These are phyloP conservation scores for Seiridium unicorne DNA, from an alignment of 2,329 filamentous ascomycete genomes.

Conservation along the genomic window DNA sequence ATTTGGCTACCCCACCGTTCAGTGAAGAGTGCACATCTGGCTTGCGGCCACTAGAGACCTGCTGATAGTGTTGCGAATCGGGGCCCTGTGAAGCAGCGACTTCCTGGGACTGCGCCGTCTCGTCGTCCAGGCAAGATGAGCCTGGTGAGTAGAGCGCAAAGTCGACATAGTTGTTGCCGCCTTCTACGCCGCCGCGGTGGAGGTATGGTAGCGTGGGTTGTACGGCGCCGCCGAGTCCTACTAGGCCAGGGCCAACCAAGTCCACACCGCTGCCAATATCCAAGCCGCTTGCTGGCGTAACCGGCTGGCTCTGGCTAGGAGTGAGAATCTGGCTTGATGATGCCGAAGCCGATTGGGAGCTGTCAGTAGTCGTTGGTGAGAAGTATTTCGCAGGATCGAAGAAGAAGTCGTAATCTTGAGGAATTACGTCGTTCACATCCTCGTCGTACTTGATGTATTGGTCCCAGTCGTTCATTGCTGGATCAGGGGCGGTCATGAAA, in stretches of 20 bases:
- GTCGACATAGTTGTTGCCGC: conserved; percentile 48
- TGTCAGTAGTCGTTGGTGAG: conserved; percentile 30
- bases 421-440: conserved; percentile 25
- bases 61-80: not conserved
- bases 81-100: conserved; percentile 14
- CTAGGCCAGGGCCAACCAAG: not conserved
- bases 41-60: not conserved
- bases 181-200: conserved; percentile 29
- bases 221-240: not conserved
- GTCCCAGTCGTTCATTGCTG: conserved; percentile 37
- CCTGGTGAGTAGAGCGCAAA: conserved; percentile 55
- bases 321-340: conserved; percentile 33
- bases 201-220: conserved; percentile 39
- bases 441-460: conserved; percentile 46
- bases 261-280: not conserved
- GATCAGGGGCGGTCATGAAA: conserved; percentile 16
- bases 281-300: conserved; percentile 8
- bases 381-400: conserved; percentile 40
- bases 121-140: conserved; percentile 46
- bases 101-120: conserved; percentile 30
- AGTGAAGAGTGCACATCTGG: not conserved
- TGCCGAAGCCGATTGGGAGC: conserved; percentile 19
- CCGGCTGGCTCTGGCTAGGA: conserved; percentile 16
- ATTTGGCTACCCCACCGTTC: not conserved
- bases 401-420: conserved; percentile 45